Evolutionary conservation across 148 eudicot species (phyloP).

Genomic region (Pouteria glomerata): DNA sequence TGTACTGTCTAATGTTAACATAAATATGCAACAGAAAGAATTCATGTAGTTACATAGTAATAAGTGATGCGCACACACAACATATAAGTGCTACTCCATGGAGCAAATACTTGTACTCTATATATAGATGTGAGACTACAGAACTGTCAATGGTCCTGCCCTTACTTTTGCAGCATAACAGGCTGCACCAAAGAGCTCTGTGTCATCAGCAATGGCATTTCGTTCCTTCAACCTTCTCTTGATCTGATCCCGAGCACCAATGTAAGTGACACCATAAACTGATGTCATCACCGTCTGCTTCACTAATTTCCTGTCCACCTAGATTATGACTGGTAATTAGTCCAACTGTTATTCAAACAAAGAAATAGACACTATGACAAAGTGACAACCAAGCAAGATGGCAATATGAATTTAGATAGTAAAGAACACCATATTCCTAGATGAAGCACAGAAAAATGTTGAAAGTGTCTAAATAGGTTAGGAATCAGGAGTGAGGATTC

Average conservation of each 20-base stretch:
- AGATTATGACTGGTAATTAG: slow-evolving; percentile 11
- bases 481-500: background rate
- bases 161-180: slow-evolving; percentile 93
- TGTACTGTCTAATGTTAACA: background rate
- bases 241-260: slow-evolving; percentile 97
- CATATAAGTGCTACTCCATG: background rate
- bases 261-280: slow-evolving; percentile 96
- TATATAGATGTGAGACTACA: background rate
- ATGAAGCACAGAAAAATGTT: background rate
- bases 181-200: slow-evolving; percentile 72
- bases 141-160: background rate
- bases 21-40: background rate
- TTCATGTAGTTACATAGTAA: background rate
- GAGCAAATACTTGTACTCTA: background rate
- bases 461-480: background rate
- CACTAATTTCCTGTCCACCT: slow-evolving; percentile 97
- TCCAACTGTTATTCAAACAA: slow-evolving; percentile 8
- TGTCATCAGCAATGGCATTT: slow-evolving; percentile 44
- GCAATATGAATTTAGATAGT: background rate
- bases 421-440: background rate
- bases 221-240: slow-evolving; percentile 92
- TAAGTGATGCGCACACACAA: no score
- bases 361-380: background rate
- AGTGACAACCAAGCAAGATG: background rate
- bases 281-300: slow-evolving; percentile 99